phyloP scores from a whole-genome alignment of 768 basidiomycete genomes.

The Pleurotus tuber-regium region DNA sequence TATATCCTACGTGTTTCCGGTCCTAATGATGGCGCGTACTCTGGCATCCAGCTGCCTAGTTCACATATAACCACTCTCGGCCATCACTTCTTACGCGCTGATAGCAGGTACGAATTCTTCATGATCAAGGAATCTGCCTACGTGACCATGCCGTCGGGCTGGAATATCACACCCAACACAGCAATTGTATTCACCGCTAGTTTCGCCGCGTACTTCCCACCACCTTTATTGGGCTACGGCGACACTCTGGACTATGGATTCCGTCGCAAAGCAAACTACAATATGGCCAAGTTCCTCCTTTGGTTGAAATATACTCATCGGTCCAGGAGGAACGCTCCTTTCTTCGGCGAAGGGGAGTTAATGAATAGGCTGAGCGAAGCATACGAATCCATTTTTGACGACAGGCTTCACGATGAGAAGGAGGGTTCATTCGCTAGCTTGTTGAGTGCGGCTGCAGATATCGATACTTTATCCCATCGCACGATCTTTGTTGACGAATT shows the following conservation, averaged over 20 bases:
- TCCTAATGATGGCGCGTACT: background rate
- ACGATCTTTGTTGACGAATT: background rate
- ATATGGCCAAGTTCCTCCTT: background rate
- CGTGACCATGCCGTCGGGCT: background rate
- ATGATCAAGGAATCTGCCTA: background rate
- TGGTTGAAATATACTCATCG: background rate
- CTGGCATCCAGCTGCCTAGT: background rate
- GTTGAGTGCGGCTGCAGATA: background rate
- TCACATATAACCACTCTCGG: background rate
- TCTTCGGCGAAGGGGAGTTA: background rate
- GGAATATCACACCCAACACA: background rate
- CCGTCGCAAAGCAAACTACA: constrained; percentile 2
- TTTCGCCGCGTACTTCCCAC: constrained; percentile 1
- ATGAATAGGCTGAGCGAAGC: background rate
- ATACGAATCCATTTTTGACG: background rate
- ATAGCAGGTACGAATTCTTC: background rate
- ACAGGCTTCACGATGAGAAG: background rate
- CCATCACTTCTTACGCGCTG: background rate
- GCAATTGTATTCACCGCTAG: background rate
- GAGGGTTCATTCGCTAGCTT: background rate
- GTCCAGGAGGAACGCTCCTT: background rate
- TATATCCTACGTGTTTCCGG: background rate
- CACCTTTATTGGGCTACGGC: background rate
- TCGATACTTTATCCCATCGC: background rate
- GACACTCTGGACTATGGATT: background rate